Conservation (phyloP, 495 filamentous ascomycete genomes). For the Chlorociboria aeruginascens region DNA sequence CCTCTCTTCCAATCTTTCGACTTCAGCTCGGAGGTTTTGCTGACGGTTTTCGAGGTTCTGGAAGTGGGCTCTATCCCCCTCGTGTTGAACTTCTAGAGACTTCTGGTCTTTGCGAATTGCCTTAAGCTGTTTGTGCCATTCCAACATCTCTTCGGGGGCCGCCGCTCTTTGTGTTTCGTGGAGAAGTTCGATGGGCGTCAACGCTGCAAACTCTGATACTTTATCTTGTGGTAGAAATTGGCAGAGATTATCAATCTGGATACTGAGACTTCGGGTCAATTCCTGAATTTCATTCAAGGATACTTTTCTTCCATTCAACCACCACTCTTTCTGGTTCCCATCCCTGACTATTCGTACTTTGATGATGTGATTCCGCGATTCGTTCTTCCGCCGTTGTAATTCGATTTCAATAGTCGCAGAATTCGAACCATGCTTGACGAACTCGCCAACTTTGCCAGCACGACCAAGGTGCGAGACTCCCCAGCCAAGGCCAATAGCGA, state of each 20-base stretch:
- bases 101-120: conserved; percentile 57
- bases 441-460: conserved; percentile 74
- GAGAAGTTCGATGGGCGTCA: conserved; percentile 77
- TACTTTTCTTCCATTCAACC: conserved; percentile 48
- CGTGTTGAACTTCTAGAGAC: conserved; percentile 43
- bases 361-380: conserved; percentile 55
- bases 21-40: conserved; percentile 65
- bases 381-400: conserved; percentile 45
- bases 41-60: conserved; percentile 60
- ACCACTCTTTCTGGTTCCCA: conserved; percentile 66
- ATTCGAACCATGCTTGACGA: conserved; percentile 78
- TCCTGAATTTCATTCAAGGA: conserved; percentile 47
- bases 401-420: conserved; percentile 84
- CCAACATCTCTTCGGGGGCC: conserved; percentile 64
- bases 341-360: conserved; percentile 65
- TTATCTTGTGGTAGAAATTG: conserved; percentile 96
- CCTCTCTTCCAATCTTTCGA: conserved; percentile 70
- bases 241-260: conserved; percentile 95
- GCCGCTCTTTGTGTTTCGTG: conserved; percentile 78
- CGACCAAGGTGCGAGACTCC: conserved; percentile 73
- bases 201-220: conserved; percentile 83
- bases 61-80: conserved; percentile 47
- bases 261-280: conserved; percentile 57
- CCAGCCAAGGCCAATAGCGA: conserved; percentile 88
- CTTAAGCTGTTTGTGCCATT: conserved; percentile 69